Base-by-base conservation (phyloP, 169 alveolate species). In the Eimeria acervulina region DNA sequence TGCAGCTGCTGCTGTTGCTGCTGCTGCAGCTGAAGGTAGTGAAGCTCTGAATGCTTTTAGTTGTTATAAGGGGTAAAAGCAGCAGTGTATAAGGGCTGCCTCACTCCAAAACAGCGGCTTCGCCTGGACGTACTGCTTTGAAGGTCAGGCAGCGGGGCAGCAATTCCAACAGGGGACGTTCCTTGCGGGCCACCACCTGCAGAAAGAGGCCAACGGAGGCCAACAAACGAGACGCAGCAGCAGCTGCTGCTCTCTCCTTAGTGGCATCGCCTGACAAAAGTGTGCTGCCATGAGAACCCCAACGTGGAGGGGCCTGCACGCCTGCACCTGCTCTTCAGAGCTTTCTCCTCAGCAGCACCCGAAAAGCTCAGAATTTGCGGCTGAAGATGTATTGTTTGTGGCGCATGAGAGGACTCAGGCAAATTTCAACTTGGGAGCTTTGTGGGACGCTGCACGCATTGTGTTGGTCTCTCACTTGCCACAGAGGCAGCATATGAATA, bases 111-210 rank as follows among this genome's bases (percentile, higher is more conserved):
- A 13, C 38, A 36, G 78, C 78, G 26, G 80, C 8, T 47, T 84
- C 93, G 36, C 93, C 93, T 1, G 93, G 93, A 21, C 93, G 93
- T 59, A 55, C 93, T 26, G 93, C 93, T 19, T 36, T 51, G 61
- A 84, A 84, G 23, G 28, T 31, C 36, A 84, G 38, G 12, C 6
- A 1, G 4, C 80, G 78, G 23, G 93, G 93, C 78, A 84, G 38
- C 26, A 80, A 84, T n/a, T 17, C 23, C 36, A 84, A 28, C 59
- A 55, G 42, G 28, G 78, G 93, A 3, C 23, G 93, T 26, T 84
- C 80, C 26, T 84, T 84, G 52, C 93, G 51, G 6, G 93, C 93
- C 12, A 84, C 28, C 8, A 84, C 26, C 93, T 84, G 93, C 85
- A 74, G 31, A 19, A 38, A 66, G 33, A 6, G 0, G 42, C 26